phyloP scores from a whole-genome alignment of 768 basidiomycete genomes.

The Pisolithus microcarpus region DNA sequence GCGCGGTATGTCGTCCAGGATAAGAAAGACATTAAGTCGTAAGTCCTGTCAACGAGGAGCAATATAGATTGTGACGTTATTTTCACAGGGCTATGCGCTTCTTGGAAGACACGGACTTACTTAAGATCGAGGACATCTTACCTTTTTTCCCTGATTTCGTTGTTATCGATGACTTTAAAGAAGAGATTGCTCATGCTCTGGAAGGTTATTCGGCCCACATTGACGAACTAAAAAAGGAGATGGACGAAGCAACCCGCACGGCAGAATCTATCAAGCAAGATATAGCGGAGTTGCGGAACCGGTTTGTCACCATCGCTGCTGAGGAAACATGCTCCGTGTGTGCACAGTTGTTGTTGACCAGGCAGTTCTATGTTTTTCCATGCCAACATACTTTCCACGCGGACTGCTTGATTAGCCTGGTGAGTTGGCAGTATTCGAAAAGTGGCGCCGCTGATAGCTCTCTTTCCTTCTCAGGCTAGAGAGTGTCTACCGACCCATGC shows the following conservation, averaged over 20 bases:
- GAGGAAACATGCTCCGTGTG: conserved; percentile 85
- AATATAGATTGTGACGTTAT: neutral
- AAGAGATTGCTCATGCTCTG: conserved; percentile 92
- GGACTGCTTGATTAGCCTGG: conserved; percentile 91
- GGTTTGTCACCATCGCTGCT: conserved; percentile 88
- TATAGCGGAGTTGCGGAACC: conserved; percentile 73
- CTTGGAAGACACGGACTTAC: conserved; percentile 85
- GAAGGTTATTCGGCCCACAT: conserved; percentile 93
- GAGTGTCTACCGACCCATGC: conserved; percentile 80
- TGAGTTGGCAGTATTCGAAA: conserved; percentile 35
- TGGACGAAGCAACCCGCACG: conserved; percentile 90
- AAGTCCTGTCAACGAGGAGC: conserved; percentile 27
- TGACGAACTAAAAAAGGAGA: conserved; percentile 81
- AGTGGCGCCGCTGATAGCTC: neutral
- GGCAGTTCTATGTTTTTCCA: conserved; percentile 98
- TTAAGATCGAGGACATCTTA: conserved; percentile 97
- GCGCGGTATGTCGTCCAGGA: conserved; percentile 98
- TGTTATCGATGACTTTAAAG: conserved; percentile 98
- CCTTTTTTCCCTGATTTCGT: conserved; percentile 99
- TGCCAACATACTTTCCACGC: conserved; percentile 98
- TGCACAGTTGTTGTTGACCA: conserved; percentile 62
- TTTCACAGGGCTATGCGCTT: conserved; percentile 85
- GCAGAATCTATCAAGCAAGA: conserved; percentile 93
- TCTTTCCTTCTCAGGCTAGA: conserved; percentile 56
- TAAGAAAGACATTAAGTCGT: conserved; percentile 98